Percentiles rank a stretch among this genome's conserved stretches.
These are phyloP conservation scores for Laetiporus sulphureus DNA, from an alignment of 1,284 basidiomycete genomes.

Conservation along the genomic window DNA sequence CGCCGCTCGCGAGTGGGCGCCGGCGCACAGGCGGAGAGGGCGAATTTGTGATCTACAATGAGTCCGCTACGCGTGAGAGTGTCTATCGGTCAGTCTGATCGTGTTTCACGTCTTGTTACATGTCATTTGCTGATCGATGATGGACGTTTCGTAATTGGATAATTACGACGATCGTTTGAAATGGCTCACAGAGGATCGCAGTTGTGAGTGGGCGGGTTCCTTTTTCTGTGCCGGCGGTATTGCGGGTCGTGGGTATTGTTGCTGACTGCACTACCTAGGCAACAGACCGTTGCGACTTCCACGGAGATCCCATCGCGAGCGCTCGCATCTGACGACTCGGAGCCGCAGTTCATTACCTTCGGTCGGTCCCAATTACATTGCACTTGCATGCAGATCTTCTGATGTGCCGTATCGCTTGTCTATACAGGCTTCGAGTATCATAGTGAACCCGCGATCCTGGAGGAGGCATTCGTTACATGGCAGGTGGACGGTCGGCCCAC, in stretches of 20 bases:
- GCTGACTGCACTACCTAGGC: constrained; percentile 21
- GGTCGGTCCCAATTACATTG: constrained; percentile 27
- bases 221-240: too few species aligned
- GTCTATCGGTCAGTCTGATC: constrained; percentile 26
- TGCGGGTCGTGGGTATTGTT: constrained; percentile 1
- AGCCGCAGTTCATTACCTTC: constrained; percentile 37
- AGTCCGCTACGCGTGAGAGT: constrained; percentile 26
- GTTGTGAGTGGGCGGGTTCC: constrained; percentile 17
- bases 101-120: too few species aligned
- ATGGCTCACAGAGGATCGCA: constrained; percentile 23
- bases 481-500: constrained; percentile 45
- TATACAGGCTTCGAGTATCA: constrained; percentile 62
- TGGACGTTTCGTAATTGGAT: background rate
- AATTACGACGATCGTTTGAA: too few species aligned
- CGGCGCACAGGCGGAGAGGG: constrained; percentile 36
- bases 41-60: constrained; percentile 39
- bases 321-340: constrained; percentile 52
- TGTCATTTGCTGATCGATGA: too few species aligned
- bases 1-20: constrained; percentile 60
- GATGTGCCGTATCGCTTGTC: background rate
- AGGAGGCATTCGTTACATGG: constrained; percentile 63
- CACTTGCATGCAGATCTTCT: background rate
- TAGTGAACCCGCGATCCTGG: constrained; percentile 45
- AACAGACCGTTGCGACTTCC: constrained; percentile 52
- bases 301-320: constrained; percentile 49